Conservation (phyloP, 306 rosid species). For the Luffa acutangula region DNA sequence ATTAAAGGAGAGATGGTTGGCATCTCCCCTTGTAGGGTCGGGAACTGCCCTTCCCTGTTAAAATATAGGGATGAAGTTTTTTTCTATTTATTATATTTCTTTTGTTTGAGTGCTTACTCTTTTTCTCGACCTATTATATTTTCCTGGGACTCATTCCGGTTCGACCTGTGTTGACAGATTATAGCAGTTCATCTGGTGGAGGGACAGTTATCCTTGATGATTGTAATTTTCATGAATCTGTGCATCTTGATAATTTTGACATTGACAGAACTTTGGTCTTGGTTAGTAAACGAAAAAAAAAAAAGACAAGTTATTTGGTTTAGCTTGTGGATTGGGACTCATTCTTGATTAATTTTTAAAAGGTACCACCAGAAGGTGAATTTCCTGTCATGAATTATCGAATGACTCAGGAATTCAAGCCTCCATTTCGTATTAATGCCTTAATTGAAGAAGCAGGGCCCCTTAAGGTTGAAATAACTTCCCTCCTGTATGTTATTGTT, state of each 20-base stretch:
- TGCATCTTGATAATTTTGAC: constrained; percentile 74
- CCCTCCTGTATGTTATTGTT: constrained; percentile 6
- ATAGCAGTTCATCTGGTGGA: constrained; percentile 49
- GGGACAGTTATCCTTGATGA: constrained; percentile 76
- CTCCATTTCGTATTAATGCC: constrained; percentile 73
- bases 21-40: not conserved
- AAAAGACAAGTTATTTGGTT: not conserved
- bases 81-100: not conserved
- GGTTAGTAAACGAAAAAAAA: constrained; percentile 35
- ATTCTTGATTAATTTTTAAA: constrained; percentile 9
- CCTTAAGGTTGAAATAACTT: constrained; percentile 42
- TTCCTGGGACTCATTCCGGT: constrained; percentile 1
- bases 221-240: constrained; percentile 96
- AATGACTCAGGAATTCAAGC: constrained; percentile 80
- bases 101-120: not conserved
- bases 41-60: not conserved
- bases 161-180: constrained; percentile 40
- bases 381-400: constrained; percentile 95
- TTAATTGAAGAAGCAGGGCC: constrained; percentile 79
- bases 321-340: constrained; percentile 10
- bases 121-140: not conserved
- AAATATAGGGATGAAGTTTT: not conserved
- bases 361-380: constrained; percentile 93
- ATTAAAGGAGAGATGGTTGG: not conserved
- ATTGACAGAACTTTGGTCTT: constrained; percentile 61